Evolutionary conservation across 345 rosid species (phyloP).

Genomic region (Geranium brycei): DNA sequence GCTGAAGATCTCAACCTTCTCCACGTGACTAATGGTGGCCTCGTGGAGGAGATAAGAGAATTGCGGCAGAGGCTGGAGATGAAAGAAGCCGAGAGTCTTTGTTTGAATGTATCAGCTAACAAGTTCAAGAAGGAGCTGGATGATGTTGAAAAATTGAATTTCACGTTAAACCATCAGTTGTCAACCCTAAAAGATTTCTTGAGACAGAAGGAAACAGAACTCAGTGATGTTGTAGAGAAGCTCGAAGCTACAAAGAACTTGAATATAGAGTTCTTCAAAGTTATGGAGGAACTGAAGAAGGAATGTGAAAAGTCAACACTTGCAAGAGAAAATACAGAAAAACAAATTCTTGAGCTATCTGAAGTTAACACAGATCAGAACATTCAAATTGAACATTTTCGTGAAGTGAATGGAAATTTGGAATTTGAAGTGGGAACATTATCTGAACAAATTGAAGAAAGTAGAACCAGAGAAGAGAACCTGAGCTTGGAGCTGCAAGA

Average conservation of each 20-base stretch:
- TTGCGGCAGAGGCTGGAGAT: slow-evolving; percentile 35
- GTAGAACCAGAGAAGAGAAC: slow-evolving; percentile 41
- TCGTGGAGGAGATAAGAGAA: slow-evolving; percentile 35
- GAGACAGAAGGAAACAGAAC: slow-evolving; percentile 42
- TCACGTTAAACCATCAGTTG: slow-evolving; percentile 42
- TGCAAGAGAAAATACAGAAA: slow-evolving; percentile 28
- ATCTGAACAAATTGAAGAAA: slow-evolving; percentile 37
- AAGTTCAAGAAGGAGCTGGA: slow-evolving; percentile 39
- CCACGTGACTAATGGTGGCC: slow-evolving; percentile 19
- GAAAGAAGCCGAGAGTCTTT: slow-evolving; percentile 38
- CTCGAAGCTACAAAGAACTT: slow-evolving; percentile 44
- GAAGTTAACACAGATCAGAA: slow-evolving; percentile 24
- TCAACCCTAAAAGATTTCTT: slow-evolving; percentile 38
- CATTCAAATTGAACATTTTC: slow-evolving; percentile 37
- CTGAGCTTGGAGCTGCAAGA: slow-evolving; percentile 68
- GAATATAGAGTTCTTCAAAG: slow-evolving; percentile 39
- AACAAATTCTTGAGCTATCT: slow-evolving; percentile 28
- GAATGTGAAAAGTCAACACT: slow-evolving; percentile 38
- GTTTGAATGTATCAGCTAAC: slow-evolving; percentile 31
- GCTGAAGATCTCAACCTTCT: slow-evolving; percentile 29
- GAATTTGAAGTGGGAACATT: slow-evolving; percentile 30
- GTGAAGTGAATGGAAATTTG: slow-evolving; percentile 36
- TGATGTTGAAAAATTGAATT: slow-evolving; percentile 41
- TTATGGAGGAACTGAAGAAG: slow-evolving; percentile 50
- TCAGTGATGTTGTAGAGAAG: slow-evolving; percentile 52